A percentile compares a stretch with the other conserved stretches of the same genome.
Evolutionary conservation across 2,329 filamentous ascomycete species (phyloP).

Genomic region (Talaromyces albobiverticillius): DNA sequence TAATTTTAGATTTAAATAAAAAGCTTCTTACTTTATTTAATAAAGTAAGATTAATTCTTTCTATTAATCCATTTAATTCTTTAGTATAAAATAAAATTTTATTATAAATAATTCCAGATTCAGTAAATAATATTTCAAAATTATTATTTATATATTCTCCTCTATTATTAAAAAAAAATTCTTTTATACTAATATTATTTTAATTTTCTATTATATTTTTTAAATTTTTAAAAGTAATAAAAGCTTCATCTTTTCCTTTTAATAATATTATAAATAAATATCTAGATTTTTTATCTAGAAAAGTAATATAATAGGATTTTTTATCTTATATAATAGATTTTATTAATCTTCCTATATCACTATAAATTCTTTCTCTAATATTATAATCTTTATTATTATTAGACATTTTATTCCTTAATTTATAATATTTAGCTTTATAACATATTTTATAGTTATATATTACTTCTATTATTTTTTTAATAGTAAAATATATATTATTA

Average conservation of each 20-base stretch:
- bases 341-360: too few relatives aligned
- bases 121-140: conserved; percentile 2
- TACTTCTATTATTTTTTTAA: too few relatives aligned
- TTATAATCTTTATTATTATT: too few relatives aligned
- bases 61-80: neutral
- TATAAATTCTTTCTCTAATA: too few relatives aligned
- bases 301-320: neutral
- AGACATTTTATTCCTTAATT: neutral
- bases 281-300: neutral
- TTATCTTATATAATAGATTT: too few relatives aligned
- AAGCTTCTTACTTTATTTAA: conserved; percentile 3
- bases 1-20: neutral
- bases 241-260: neutral
- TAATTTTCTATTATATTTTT: neutral
- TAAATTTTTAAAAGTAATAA: neutral
- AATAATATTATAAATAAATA: neutral
- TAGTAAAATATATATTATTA: too few relatives aligned
- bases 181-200: neutral
- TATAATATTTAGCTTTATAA: neutral
- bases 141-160: neutral
- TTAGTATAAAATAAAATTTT: neutral
- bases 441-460: neutral
- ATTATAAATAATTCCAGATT: neutral
- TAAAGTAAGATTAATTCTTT: conserved; percentile 2
- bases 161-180: neutral